Evolutionary conservation across 169 alveolate species (phyloP), one percentile per base, ranked within the genome.

Genomic region (Plasmodium inui): DNA sequence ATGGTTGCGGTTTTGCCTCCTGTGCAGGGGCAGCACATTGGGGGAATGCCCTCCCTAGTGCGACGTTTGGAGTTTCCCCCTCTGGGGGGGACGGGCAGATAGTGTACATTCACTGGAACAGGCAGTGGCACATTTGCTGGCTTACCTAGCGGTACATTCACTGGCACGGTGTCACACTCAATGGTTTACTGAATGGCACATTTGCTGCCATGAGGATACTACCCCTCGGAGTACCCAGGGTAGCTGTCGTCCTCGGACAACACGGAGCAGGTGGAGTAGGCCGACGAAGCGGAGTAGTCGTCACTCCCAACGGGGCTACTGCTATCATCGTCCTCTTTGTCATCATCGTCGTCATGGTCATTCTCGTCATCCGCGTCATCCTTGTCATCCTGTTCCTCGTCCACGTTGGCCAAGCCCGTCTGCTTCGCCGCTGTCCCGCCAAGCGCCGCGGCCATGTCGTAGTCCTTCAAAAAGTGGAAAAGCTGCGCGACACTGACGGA

Each of bases 221-320:
- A 17, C 72, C 78, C 14, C 26, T 89, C 94, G 10, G 94, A 89
- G n/a, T 61, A 50, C 7, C 88, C 94, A 4, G 89, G 93, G 28
- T 86, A 86, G 41, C 81, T 74, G 41, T 86, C 93, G 32, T 86
- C 93, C n/a, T 76, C 93, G 7, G 72, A 86, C 30, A 67, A 22
- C 37, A 67, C 34, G n/a, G 76, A 67, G n/a, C 76, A 67, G 30
- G 39, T 34, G 3, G 82, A 83, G 6, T 30, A 28, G 17, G 41
- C 72, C 1, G 30, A 57, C 37, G 53, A 57, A 1, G 41, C 82
- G 22, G 44, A 9, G n/a, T 12, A 57, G 26, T 30, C 80, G 4
- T 83, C 91, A 12, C 44, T 82, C 61, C 30, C 90, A 9, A 8
- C 44, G n/a, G 10, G 37, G 14, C 53, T 26, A 1, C 41, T 80